Evolutionary conservation across 768 basidiomycete genomes (phyloP).

Genomic region (Termitomyces eurrhizus): DNA sequence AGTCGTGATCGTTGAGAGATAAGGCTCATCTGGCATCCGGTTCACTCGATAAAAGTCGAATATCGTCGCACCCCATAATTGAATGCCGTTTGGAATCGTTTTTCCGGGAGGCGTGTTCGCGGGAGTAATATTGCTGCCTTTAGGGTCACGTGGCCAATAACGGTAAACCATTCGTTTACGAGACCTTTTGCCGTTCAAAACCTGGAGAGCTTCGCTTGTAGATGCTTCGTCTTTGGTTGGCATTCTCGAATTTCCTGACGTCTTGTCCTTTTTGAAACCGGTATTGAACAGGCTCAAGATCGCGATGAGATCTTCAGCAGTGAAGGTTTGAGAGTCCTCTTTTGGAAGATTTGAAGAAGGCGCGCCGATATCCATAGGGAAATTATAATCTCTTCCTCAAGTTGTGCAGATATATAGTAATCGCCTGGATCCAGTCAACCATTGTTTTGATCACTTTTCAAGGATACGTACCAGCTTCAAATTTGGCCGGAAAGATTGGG

Average conservation of each 20-base stretch:
- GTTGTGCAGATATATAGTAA: background rate
- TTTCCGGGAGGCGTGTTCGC: conserved; percentile 23
- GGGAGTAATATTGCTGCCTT: conserved; percentile 12
- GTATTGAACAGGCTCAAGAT: conserved; percentile 7
- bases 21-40: conserved; percentile 17
- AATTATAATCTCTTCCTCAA: no score
- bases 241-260: background rate
- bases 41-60: conserved; percentile 36
- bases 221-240: conserved; percentile 4
- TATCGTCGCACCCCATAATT: conserved; percentile 40
- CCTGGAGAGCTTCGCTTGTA: background rate
- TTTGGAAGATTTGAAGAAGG: conserved; percentile 12
- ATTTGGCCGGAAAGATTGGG: no score
- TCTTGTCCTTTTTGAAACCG: background rate
- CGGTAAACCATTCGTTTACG: conserved; percentile 11
- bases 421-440: background rate
- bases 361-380: background rate
- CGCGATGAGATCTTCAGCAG: conserved; percentile 11
- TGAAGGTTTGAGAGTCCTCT: conserved; percentile 12
- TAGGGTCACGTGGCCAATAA: conserved; percentile 14
- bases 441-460: background rate
- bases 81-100: conserved; percentile 24
- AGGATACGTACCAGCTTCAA: background rate
- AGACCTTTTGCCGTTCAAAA: background rate
- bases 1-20: conserved; percentile 22